Base-by-base conservation (phyloP, 1,284 basidiomycete genomes). In the Puccinia sorghi region DNA sequence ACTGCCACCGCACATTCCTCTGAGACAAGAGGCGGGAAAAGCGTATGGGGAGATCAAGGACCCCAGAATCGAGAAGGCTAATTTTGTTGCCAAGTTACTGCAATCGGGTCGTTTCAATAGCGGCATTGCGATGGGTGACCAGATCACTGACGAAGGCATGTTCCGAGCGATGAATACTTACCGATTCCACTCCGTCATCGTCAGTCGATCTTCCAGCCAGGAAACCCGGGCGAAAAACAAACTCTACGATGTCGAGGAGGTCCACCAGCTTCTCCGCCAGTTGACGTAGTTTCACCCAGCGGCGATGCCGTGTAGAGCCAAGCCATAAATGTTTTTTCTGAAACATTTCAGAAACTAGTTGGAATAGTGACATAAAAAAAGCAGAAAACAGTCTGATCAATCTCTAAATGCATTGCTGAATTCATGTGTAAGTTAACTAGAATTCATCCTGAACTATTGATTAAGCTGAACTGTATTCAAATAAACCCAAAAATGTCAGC, bases 31-130 rank as follows among this genome's bases (percentile, higher is more conserved):
- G 12, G n/a, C 1, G 11, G 9, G n/a, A 25, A 25, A 25, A 25
- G 54, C 54, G 4, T 56, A 56, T 56, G 54, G 54, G 54, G 54
- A 56, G 25, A 22, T 56, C n/a, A 56, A 56, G 6, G n/a, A 56
- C n/a, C 8, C 2, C 12, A 13, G 13, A 32, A 2, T 32, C 17
- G 17, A 59, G 2, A 59, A 59, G 37, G 57, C 27, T 12, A 59
- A 32, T 37, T 32, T 59, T 12, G 57, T 59, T 11, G 57, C 57
- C 11, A 17, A 59, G 12, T 17, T 59, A 17, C 25, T 59, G 27
- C 8, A 37, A 0, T 15, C 13, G 3, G 12, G 13, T 32, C 15
- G 6, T 37, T 59, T 32, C 15, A 0, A 9, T 17, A 17, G 13
- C 3, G 57, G 57, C 20, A 59, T 59, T 32, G 57, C 57, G 22